These are phyloP conservation scores for Omphalea diandra DNA, from an alignment of 441 rosid species.

Conservation along the genomic window DNA sequence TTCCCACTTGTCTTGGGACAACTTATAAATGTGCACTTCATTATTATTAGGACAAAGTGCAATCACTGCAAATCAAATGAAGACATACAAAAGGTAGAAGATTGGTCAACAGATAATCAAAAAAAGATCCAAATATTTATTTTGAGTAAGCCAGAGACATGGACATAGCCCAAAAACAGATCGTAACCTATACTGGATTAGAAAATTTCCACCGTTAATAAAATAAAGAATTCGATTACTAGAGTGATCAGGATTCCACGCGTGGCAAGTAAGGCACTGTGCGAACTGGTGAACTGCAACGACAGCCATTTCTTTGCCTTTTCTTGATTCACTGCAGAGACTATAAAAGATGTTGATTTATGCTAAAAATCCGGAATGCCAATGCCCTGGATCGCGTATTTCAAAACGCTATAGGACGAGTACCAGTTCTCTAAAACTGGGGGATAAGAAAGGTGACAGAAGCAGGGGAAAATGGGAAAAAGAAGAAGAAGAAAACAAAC, in stretches of 20 bases:
- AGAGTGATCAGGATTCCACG: constrained; percentile 94
- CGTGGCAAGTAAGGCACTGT: constrained; percentile 87
- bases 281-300: constrained; percentile 76
- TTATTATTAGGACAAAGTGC: constrained; percentile 88
- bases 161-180: background rate
- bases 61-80: constrained; percentile 55
- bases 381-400: too few species aligned
- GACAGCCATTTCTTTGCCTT: constrained; percentile 50
- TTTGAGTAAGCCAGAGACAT: background rate
- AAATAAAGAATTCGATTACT: constrained; percentile 35
- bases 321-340: background rate
- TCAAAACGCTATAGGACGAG: too few species aligned
- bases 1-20: constrained; percentile 82
- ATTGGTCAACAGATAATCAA: background rate
- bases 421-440: too few species aligned
- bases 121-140: background rate
- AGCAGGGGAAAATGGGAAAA: too few species aligned
- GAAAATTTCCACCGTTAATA: background rate
- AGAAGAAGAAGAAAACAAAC: too few species aligned
- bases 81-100: background rate
- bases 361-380: too few species aligned
- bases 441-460: too few species aligned
- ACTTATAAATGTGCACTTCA: constrained; percentile 91
- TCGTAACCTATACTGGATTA: background rate
- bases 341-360: background rate